Conservation (phyloP, 768 basidiomycete genomes). For the Lyophyllum decastes region DNA sequence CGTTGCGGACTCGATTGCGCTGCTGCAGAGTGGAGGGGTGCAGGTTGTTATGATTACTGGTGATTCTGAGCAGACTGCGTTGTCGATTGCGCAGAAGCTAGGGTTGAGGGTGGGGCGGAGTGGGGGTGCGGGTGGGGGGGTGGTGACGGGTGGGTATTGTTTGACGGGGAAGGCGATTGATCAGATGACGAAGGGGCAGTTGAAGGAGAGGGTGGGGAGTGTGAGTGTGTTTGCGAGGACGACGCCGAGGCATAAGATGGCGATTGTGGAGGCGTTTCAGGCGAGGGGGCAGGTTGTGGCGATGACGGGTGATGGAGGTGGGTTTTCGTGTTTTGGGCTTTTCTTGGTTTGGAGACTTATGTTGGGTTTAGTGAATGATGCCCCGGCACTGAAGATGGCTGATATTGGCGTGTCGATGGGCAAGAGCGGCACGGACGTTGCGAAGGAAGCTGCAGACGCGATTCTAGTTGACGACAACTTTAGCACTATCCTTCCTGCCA, state of each 20-base stretch:
- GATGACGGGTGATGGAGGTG: conserved; percentile 97
- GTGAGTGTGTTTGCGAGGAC: conserved; percentile 94
- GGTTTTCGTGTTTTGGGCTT: conserved; percentile 23
- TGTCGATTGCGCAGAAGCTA: conserved; percentile 84
- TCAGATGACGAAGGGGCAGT: conserved; percentile 75
- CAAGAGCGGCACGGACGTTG: conserved; percentile 97
- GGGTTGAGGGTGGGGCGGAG: conserved; percentile 77
- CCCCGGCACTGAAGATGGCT: conserved; percentile 95
- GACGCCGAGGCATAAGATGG: conserved; percentile 97
- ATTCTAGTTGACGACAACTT: conserved; percentile 98
- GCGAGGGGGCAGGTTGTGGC: conserved; percentile 86
- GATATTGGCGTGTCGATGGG: conserved; percentile 99
- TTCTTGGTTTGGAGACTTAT: conserved; percentile 2
- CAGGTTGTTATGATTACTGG: conserved; percentile 99
- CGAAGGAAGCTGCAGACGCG: conserved; percentile 96
- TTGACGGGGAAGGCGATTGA: conserved; percentile 87
- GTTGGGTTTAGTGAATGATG: conserved; percentile 75
- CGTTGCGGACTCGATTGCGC: conserved; percentile 84
- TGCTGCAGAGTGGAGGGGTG: conserved; percentile 83
- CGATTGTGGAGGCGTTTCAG: conserved; percentile 94
- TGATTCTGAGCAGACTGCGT: conserved; percentile 88
- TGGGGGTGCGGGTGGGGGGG: conserved; percentile 41
- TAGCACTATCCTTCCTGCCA: conserved; percentile 88
- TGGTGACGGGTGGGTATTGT: conserved; percentile 44
- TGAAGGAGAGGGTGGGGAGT: conserved; percentile 78